Conservation (phyloP, 176 grass and related monocot genomes). For the maize (Zea mays) region DNA sequence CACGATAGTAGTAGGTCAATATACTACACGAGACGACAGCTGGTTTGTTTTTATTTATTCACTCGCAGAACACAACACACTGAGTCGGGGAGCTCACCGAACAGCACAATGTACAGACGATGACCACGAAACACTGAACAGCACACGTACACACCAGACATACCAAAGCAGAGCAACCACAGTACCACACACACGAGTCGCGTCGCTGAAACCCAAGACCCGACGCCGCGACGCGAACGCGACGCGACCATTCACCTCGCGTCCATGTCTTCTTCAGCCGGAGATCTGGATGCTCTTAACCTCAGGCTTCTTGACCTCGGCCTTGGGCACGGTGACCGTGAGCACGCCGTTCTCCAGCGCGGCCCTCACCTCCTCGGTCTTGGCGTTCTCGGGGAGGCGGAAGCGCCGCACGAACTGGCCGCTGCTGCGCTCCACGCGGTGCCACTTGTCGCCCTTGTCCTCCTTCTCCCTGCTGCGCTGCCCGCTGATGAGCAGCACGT, state of each 20-base stretch:
- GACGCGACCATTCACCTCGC: background rate
- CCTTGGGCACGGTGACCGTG: conserved; percentile 56
- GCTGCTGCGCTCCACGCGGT: conserved; percentile 54
- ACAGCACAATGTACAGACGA: too few species aligned
- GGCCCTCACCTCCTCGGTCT: conserved; percentile 41
- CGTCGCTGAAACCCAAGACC: background rate
- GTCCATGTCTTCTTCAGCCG: background rate
- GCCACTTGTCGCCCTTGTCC: conserved; percentile 50
- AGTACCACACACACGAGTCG: background rate
- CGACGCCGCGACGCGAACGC: background rate
- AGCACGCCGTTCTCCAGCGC: conserved; percentile 56
- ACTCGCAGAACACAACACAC: too few species aligned
- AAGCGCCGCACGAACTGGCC: conserved; percentile 48
- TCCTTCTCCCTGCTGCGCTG: conserved; percentile 49
- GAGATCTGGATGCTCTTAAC: conserved; percentile 54
- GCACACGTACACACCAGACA: background rate
- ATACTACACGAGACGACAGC: too few species aligned
- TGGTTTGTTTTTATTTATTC: too few species aligned
- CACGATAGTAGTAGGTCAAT: too few species aligned
- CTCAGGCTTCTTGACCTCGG: conserved; percentile 37
- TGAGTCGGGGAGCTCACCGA: too few species aligned
- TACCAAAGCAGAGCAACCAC: background rate
- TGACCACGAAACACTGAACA: background rate
- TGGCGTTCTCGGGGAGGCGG: conserved; percentile 47
- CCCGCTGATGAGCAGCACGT: conserved; percentile 44